Percentiles rank a stretch among this genome's conserved stretches.
These are phyloP conservation scores for Leccinum arenicola DNA, from an alignment of 768 basidiomycete genomes.

Conservation along the genomic window DNA sequence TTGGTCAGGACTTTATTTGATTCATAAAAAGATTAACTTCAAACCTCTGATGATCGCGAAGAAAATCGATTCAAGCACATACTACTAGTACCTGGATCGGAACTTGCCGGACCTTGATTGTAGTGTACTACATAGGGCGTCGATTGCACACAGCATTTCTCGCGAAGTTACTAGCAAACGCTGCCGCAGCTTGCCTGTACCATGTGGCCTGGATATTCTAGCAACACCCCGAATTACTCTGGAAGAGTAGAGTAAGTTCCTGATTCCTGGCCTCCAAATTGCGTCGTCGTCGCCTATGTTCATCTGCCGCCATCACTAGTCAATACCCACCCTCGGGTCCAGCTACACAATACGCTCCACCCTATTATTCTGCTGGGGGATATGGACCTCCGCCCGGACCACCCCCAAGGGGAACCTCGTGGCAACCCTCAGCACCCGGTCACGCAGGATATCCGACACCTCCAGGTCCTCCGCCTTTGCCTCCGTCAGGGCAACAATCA, in stretches of 20 bases:
- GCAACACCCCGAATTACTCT: neutral
- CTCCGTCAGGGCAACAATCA: slow-evolving; percentile 55
- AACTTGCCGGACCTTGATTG: neutral
- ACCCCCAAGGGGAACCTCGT: slow-evolving; percentile 10
- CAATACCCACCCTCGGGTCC: slow-evolving; percentile 34
- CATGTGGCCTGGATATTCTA: slow-evolving; percentile 10
- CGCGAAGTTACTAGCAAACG: no score
- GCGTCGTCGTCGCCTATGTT: neutral
- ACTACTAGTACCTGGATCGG: no score
- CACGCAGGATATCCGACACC: slow-evolving; percentile 15
- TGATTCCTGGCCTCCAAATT: neutral
- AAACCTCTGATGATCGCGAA: no score
- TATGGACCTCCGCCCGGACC: slow-evolving; percentile 18
- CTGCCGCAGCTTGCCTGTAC: neutral
- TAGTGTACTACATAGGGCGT: no score
- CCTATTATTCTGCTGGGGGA: slow-evolving; percentile 10
- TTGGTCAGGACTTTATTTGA: no score
- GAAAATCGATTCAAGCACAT: no score
- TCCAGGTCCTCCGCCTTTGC: slow-evolving; percentile 44
- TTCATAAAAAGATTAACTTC: no score
- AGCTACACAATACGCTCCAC: slow-evolving; percentile 1
- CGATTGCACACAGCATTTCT: neutral
- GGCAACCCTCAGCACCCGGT: neutral
- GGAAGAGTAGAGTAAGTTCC: slow-evolving; percentile 14
- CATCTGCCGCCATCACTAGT: slow-evolving; percentile 21